These are phyloP conservation scores for Chaetoceros muelleri DNA, from an alignment of 108 stramenopile species.

Conservation along the genomic window DNA sequence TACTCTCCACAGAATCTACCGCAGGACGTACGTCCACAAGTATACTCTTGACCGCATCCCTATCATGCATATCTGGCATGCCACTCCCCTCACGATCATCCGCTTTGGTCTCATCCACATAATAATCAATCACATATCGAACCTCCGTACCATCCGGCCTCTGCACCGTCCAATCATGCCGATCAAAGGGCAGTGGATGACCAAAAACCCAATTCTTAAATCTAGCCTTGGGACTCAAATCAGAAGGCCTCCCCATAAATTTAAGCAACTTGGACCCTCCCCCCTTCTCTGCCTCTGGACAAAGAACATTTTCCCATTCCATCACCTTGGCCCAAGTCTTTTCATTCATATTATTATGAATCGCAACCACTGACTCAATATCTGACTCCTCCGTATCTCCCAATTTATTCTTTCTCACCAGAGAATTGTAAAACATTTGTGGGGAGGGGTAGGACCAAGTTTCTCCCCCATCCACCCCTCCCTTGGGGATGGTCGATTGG, in stretches of 20 bases:
- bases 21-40: constrained; percentile 96
- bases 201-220: constrained; percentile 75
- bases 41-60: constrained; percentile 55
- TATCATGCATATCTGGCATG: constrained; percentile 47
- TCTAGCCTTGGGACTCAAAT: constrained; percentile 88
- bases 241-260: constrained; percentile 89
- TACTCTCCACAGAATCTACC: constrained; percentile 47
- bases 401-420: constrained; percentile 90
- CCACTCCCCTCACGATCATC: constrained; percentile 26
- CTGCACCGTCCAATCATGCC: constrained; percentile 96
- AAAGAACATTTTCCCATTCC: constrained; percentile 85
- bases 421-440: constrained; percentile 98
- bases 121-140: constrained; percentile 98
- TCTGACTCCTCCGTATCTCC: constrained; percentile 59
- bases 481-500: constrained; percentile 82
- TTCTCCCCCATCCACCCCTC: constrained; percentile 18
- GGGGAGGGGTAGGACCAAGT: constrained; percentile 96
- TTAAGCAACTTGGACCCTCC: constrained; percentile 46
- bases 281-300: constrained; percentile 1
- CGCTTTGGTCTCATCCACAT: constrained; percentile 80
- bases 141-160: constrained; percentile 55
- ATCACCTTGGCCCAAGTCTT: constrained; percentile 88
- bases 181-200: constrained; percentile 94
- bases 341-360: constrained; percentile 99
- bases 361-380: constrained; percentile 87